Base-by-base conservation (phyloP, 1,139 yeast species). In the Sugiyamaella japonica region DNA sequence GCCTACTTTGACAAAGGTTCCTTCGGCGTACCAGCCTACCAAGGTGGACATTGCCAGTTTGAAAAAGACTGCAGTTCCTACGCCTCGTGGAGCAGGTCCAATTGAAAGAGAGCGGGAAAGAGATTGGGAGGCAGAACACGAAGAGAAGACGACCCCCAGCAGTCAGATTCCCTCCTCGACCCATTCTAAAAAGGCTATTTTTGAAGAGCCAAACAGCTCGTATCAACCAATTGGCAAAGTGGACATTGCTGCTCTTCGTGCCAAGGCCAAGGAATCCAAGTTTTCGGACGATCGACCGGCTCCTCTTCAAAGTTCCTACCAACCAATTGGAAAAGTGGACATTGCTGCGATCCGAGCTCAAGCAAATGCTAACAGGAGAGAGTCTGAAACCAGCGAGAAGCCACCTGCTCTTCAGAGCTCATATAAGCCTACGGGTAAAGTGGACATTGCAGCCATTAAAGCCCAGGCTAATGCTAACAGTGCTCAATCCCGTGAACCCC, bases 11-110 rank as follows among this genome's bases (percentile, higher is more conserved):
- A 76, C 70, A 76, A 77, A 68, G 63, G 82, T 82, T 23, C 83
- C 86, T 31, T 76, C 88, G 10, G 83, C 89, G n/a, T 86, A 86
- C 69, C 80, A 79, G 64, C 89, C 95, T 40, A 80, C 87, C 31
- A 76, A 76, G 61, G 82, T 78, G 28, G 79, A 78, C 59, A 70
- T 77, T 49, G 68, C 75, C 17, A 72, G 75, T 15, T 66, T 75
- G 63, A 70, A 74, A 63, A 51, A 66, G 43, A 55, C 67, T 13
- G 62, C n/a, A n/a, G n/a, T 69, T 20, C 53, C 65, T 15, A 56
- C 73, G 70, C 54, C 59, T 34, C 59, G 66, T 15, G 65, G 59
- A 41, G 63, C 71, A 10, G 55, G 62, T 28, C 52, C 61, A 28
- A 23, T 38, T 29, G 41, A 23, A 12, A 32, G 34, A 10, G 46